Conservation (phyloP, 169 alveolate genomes). For the Cryptosporidium xiaoi region DNA sequence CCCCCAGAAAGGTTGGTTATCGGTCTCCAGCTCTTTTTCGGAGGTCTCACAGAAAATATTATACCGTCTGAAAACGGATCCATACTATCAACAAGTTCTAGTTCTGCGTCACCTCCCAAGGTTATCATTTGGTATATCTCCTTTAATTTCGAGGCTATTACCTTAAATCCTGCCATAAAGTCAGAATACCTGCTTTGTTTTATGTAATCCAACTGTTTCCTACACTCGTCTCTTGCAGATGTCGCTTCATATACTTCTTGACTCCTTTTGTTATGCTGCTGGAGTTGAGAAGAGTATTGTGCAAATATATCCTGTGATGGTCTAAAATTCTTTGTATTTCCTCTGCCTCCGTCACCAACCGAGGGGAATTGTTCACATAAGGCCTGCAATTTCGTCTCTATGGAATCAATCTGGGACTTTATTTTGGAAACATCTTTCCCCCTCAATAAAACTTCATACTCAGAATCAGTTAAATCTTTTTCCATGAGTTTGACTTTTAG, state of each 20-base stretch:
- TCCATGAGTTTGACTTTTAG: slow-evolving; percentile 10
- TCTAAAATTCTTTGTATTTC: slow-evolving; percentile 3
- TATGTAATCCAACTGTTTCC: slow-evolving; percentile 31
- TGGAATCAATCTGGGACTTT: slow-evolving; percentile 45
- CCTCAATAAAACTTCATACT: slow-evolving; percentile 3
- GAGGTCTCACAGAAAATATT: slow-evolving; percentile 96
- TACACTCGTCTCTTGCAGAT: slow-evolving; percentile 58
- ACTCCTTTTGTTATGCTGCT: slow-evolving; percentile 10
- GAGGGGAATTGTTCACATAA: slow-evolving; percentile 35
- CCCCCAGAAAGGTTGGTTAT: slow-evolving; percentile 97
- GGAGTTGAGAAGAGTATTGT: slow-evolving; percentile 59
- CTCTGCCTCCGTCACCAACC: neutral
- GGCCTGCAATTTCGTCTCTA: slow-evolving; percentile 27
- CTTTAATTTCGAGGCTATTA: slow-evolving; percentile 86
- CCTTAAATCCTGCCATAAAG: slow-evolving; percentile 84
- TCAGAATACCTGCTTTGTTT: slow-evolving; percentile 71
- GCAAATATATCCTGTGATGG: slow-evolving; percentile 60
- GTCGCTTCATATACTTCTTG: slow-evolving; percentile 72
- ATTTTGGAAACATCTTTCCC: slow-evolving; percentile 9
- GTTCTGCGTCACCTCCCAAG: slow-evolving; percentile 98
- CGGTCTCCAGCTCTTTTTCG: slow-evolving; percentile 96
- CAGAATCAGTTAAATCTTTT: slow-evolving; percentile 28
- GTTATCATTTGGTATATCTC: slow-evolving; percentile 92
- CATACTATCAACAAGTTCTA: slow-evolving; percentile 94
- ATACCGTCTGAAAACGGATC: slow-evolving; percentile 99